A percentile compares a stretch with the other conserved stretches of the same genome.
phyloP scores from a whole-genome alignment of 148 eudicot species.

The Rhododendron mucronatum region DNA sequence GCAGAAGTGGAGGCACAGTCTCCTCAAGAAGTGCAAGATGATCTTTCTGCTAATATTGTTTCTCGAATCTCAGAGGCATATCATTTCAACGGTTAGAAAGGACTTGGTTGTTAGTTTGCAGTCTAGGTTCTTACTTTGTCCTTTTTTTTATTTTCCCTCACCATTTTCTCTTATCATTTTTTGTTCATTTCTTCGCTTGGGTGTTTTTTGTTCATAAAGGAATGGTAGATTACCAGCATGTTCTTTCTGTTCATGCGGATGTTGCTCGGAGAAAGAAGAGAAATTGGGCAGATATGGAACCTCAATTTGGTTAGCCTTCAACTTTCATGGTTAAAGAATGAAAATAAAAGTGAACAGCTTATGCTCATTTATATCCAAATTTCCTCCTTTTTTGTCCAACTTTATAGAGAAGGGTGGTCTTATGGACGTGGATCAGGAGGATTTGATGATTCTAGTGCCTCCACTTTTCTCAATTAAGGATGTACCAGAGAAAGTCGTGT shows the following conservation, averaged over 20 bases:
- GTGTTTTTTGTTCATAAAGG: slow-evolving; percentile 37
- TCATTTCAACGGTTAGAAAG: slow-evolving; percentile 65
- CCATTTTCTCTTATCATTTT: not conserved
- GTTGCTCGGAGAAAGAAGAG: slow-evolving; percentile 56
- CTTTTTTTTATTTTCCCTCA: not conserved
- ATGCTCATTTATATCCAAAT: not conserved
- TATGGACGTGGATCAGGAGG: slow-evolving; percentile 58
- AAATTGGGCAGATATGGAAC: slow-evolving; percentile 57
- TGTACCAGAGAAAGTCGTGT: slow-evolving; percentile 75
- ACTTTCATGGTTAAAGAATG: slow-evolving; percentile 1
- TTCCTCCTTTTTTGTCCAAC: slow-evolving; percentile 11
- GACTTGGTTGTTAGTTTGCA: not conserved
- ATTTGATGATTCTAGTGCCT: slow-evolving; percentile 74
- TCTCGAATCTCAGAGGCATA: slow-evolving; percentile 69
- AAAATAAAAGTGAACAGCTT: not conserved
- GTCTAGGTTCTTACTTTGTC: not conserved
- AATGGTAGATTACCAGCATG: slow-evolving; percentile 96
- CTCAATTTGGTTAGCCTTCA: slow-evolving; percentile 44
- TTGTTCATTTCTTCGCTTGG: not conserved
- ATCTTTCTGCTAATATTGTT: slow-evolving; percentile 67
- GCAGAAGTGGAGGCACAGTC: slow-evolving; percentile 18
- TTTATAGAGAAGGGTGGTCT: slow-evolving; percentile 47
- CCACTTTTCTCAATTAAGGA: slow-evolving; percentile 76
- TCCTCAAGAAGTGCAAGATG: slow-evolving; percentile 19
- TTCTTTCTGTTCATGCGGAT: slow-evolving; percentile 80